phyloP scores from a whole-genome alignment of 1,284 basidiomycete species.

The Cutaneotrichosporon sp. region DNA sequence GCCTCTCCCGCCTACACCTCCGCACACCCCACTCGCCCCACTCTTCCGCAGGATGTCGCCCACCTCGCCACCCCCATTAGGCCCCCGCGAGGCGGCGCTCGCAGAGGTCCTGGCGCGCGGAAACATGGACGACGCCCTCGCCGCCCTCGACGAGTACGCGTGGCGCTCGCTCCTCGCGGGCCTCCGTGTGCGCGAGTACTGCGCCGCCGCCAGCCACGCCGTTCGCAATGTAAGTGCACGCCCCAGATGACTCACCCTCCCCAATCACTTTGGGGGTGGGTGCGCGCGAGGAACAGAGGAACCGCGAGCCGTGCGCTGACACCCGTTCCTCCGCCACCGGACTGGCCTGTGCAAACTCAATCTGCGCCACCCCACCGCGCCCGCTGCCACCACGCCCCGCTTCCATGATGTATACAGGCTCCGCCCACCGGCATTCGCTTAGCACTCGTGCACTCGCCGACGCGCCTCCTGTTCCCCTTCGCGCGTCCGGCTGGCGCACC shows the following conservation, averaged over 20 bases:
- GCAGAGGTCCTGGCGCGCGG: constrained; percentile 11
- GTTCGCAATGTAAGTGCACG: constrained; percentile 19
- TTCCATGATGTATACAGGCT: constrained; percentile 5
- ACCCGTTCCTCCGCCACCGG: neutral
- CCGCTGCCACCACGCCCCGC: neutral
- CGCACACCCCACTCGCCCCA: neutral
- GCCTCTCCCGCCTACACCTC: neutral
- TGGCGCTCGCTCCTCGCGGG: constrained; percentile 26
- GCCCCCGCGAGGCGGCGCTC: constrained; percentile 18
- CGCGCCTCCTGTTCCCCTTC: constrained; percentile 31
- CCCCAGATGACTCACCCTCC: neutral
- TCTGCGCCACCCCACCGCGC: neutral
- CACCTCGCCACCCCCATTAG: neutral
- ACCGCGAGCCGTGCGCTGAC: neutral
- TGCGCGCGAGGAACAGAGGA: neutral
- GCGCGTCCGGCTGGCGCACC: constrained; percentile 21
- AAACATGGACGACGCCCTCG: neutral
- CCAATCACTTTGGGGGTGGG: neutral
- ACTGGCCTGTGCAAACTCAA: neutral
- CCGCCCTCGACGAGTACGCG: constrained; percentile 26
- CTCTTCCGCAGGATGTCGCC: neutral
- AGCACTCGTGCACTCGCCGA: constrained; percentile 12
- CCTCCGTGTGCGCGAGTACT: constrained; percentile 25
- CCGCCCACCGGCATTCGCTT: constrained; percentile 11
- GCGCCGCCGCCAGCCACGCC: constrained; percentile 14